Conservation (phyloP, 2,329 filamentous ascomycete species). For the Tolypocladium paradoxum region DNA sequence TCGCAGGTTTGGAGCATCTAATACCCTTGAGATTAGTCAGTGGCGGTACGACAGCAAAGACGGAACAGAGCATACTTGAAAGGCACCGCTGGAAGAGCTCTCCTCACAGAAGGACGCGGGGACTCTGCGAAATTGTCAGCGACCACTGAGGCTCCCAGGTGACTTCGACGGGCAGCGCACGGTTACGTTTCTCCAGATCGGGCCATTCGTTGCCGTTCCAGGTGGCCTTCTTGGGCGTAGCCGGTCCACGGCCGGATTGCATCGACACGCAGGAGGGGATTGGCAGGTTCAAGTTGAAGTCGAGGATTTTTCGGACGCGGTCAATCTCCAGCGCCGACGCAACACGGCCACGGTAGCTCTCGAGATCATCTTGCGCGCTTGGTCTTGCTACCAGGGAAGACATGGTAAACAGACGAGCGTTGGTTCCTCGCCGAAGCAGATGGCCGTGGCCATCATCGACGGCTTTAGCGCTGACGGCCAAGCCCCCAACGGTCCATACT, state of each 20-base stretch:
- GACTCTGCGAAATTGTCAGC: conserved; percentile 12
- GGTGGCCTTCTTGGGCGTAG: neutral
- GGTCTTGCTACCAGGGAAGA: conserved; percentile 31
- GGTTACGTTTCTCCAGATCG: neutral
- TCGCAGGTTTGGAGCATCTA: conserved; percentile 80
- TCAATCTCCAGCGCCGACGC: conserved; percentile 76
- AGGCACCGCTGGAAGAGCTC: conserved; percentile 56
- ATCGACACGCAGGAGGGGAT: conserved; percentile 2
- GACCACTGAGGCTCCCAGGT: neutral
- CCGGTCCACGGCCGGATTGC: neutral
- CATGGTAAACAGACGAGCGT: conserved; percentile 54
- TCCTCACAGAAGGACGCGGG: conserved; percentile 5
- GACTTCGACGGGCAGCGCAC: neutral
- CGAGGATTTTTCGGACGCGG: conserved; percentile 53
- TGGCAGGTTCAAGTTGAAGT: conserved; percentile 26
- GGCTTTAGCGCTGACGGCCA: conserved; percentile 42
- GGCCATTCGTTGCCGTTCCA: neutral
- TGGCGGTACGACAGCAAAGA: neutral
- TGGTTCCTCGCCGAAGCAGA: conserved; percentile 58
- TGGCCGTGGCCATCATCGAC: conserved; percentile 54
- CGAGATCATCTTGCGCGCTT: conserved; percentile 46
- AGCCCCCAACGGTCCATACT: conserved; percentile 70
- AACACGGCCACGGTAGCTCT: conserved; percentile 62
- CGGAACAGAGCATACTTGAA: conserved; percentile 52
- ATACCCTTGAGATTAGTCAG: conserved; percentile 40